Evolutionary conservation across 306 rosid genomes (phyloP).

Genomic region (Citrullus mucosospermus): DNA sequence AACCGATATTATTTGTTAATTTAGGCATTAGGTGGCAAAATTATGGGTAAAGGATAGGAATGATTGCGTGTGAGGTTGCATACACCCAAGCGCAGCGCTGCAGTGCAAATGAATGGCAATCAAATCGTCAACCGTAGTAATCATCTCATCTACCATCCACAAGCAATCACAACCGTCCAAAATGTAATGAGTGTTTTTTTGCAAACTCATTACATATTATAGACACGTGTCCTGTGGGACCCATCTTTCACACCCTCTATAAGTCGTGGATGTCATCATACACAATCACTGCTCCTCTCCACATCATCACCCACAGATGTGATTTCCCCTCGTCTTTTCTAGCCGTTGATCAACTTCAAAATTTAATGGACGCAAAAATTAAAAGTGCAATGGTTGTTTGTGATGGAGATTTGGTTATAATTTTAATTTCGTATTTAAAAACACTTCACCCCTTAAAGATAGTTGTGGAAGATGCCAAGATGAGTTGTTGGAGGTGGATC

Average conservation of each 20-base stretch:
- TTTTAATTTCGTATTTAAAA: too few species aligned
- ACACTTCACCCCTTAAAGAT: too few species aligned
- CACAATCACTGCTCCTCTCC: neutral
- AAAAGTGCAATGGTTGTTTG: too few species aligned
- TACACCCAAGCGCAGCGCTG: neutral
- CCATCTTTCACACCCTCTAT: neutral
- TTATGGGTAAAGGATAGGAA: neutral
- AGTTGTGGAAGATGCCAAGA: too few species aligned
- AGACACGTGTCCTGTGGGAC: neutral
- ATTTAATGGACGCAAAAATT: too few species aligned
- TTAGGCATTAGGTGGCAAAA: neutral
- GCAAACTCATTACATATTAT: neutral
- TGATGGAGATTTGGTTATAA: too few species aligned
- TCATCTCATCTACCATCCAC: neutral
- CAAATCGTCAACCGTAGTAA: neutral
- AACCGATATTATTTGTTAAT: too few species aligned
- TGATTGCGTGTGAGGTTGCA: slow-evolving; percentile 4
- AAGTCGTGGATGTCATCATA: slow-evolving; percentile 7
- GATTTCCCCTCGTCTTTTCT: neutral
- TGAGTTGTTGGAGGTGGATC: too few species aligned
- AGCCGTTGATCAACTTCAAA: neutral
- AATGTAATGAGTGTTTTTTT: neutral
- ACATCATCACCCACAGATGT: neutral
- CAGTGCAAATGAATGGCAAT: neutral
- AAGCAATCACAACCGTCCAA: slow-evolving; percentile 10